Percentiles rank a stretch among this genome's conserved stretches.
These are phyloP conservation scores for Gentiana macrophylla DNA, from an alignment of 257 asterid species.

Conservation along the genomic window DNA sequence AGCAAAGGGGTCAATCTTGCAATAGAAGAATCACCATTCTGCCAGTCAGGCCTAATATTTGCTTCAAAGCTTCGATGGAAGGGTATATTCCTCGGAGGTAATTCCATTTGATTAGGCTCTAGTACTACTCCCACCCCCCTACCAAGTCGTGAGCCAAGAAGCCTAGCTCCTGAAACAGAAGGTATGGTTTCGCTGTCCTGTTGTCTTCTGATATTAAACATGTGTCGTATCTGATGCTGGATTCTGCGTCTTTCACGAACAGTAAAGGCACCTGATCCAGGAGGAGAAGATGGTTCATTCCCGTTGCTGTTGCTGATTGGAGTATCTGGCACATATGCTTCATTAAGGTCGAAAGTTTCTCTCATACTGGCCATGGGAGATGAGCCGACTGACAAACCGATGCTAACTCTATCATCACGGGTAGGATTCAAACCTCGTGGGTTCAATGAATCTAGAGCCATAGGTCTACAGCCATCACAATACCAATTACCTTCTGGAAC, in stretches of 20 bases:
- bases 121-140: conserved; percentile 22
- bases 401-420: conserved; percentile 32
- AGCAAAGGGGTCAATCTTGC: conserved; percentile 34
- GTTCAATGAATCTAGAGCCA: conserved; percentile 44
- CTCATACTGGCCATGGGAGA: conserved; percentile 37
- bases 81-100: conserved; percentile 17
- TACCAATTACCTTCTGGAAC: conserved; percentile 98
- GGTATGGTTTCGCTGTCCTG: conserved; percentile 19
- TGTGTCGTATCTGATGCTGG: conserved; percentile 57
- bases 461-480: conserved; percentile 86
- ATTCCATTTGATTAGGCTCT: conserved; percentile 22
- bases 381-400: conserved; percentile 30
- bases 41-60: conserved; percentile 14
- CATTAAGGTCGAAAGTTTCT: conserved; percentile 68
- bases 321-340: conserved; percentile 65
- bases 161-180: conserved; percentile 24
- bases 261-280: conserved; percentile 53
- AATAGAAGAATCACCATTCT: conserved; percentile 23
- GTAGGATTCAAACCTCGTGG: conserved; percentile 31
- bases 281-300: conserved; percentile 40
- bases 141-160: conserved; percentile 35
- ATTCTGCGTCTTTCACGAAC: conserved; percentile 59
- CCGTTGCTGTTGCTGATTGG: conserved; percentile 43
- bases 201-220: conserved; percentile 43
- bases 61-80: conserved; percentile 31